These are phyloP conservation scores for Phanerochaete carnosa DNA, from an alignment of 768 basidiomycete species.

Conservation along the genomic window DNA sequence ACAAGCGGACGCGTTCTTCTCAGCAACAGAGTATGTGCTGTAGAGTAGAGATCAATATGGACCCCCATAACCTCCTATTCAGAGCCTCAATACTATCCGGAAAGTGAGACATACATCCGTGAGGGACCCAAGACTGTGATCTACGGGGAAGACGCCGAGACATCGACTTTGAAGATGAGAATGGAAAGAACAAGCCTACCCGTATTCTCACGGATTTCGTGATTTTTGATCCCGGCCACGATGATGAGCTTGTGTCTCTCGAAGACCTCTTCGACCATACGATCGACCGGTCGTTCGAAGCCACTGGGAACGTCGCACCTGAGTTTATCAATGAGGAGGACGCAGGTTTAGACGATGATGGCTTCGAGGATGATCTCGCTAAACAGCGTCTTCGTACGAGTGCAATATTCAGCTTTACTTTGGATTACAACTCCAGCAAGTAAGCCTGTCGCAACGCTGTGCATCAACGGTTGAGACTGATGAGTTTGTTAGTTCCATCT, in stretches of 20 bases:
- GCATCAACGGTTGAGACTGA: neutral
- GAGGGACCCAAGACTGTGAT: constrained; percentile 20
- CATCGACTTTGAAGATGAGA: constrained; percentile 9
- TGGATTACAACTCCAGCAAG: constrained; percentile 52
- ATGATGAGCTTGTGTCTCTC: constrained; percentile 46
- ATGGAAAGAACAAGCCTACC: constrained; percentile 42
- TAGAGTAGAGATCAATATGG: neutral
- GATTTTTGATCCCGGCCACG: constrained; percentile 53
- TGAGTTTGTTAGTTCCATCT: constrained; percentile 48
- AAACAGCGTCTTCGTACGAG: constrained; percentile 41
- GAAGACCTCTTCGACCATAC: constrained; percentile 24
- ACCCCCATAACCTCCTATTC: neutral
- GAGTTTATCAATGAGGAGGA: constrained; percentile 56
- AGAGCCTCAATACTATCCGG: neutral
- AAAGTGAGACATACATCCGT: constrained; percentile 4
- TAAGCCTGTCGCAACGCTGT: constrained; percentile 30
- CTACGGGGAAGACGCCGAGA: constrained; percentile 26
- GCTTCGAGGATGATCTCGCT: constrained; percentile 28
- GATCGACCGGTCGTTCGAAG: constrained; percentile 41
- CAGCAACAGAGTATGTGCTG: constrained; percentile 1
- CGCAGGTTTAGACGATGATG: constrained; percentile 54
- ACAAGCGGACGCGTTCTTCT: constrained; percentile 4
- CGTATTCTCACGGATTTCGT: constrained; percentile 55
- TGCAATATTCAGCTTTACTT: constrained; percentile 42
- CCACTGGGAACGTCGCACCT: constrained; percentile 50